A percentile compares a stretch with the other conserved stretches of the same genome.
These are phyloP conservation scores for Polytrichum formosum DNA, from an alignment of 225 moss, liverwort and hornwort species.

Conservation along the genomic window DNA sequence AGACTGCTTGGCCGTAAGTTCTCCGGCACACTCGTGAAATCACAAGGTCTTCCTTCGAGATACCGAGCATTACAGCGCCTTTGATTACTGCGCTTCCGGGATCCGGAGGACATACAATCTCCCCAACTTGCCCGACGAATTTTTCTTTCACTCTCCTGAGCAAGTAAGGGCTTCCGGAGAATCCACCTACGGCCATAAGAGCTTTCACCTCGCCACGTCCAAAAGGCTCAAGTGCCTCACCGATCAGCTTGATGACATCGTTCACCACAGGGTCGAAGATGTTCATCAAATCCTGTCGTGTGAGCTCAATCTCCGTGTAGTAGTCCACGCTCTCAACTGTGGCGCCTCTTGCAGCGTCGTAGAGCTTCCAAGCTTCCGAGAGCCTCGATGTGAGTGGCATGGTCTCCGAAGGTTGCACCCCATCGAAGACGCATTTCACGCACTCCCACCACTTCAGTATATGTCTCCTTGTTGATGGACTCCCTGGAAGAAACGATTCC, in stretches of 20 bases:
- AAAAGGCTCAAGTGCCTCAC: background rate
- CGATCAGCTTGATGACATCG: background rate
- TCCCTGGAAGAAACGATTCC: background rate
- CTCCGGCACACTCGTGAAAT: constrained; percentile 14
- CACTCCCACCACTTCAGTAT: constrained; percentile 10
- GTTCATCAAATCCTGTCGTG: constrained; percentile 16
- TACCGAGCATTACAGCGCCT: constrained; percentile 27
- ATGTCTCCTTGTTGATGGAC: constrained; percentile 1
- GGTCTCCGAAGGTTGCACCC: background rate
- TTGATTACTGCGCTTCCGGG: constrained; percentile 21
- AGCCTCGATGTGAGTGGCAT: constrained; percentile 4
- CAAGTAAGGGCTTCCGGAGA: constrained; percentile 35
- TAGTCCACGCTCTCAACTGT: constrained; percentile 13
- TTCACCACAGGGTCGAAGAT: constrained; percentile 30
- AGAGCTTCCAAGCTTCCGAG: constrained; percentile 8
- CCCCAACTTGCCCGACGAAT: background rate
- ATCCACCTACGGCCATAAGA: constrained; percentile 31
- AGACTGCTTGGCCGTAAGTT: rapidly evolving
- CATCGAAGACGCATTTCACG: constrained; percentile 5
- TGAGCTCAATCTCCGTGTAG: constrained; percentile 23
- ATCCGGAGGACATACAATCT: constrained; percentile 1
- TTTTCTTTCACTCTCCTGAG: constrained; percentile 13
- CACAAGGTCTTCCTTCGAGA: constrained; percentile 10
- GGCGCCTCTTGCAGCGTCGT: background rate
- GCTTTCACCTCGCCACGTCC: constrained; percentile 4